These are phyloP conservation scores for Plectosphaerella sp. DNA, from an alignment of 2,329 filamentous ascomycete genomes.

Conservation along the genomic window DNA sequence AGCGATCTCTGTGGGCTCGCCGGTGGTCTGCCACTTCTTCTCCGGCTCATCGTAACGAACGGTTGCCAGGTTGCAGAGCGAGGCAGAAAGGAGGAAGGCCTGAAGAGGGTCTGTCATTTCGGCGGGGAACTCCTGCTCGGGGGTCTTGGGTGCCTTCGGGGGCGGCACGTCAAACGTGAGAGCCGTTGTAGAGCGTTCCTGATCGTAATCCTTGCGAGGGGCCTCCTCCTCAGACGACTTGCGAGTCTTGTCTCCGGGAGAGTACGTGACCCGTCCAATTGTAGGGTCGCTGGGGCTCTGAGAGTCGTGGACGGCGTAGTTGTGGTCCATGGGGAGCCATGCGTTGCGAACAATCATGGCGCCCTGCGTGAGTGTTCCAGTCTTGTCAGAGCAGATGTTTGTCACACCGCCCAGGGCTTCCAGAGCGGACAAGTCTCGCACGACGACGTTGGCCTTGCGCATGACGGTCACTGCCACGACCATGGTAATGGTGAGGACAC, in stretches of 20 bases:
- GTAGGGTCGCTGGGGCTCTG: slow-evolving; percentile 59
- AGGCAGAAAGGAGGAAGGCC: slow-evolving; percentile 49
- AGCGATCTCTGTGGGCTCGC: slow-evolving; percentile 72
- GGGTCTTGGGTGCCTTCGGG: slow-evolving; percentile 40
- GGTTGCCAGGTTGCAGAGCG: slow-evolving; percentile 63
- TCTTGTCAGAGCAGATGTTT: slow-evolving; percentile 72
- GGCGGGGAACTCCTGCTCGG: slow-evolving; percentile 29
- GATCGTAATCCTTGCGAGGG: slow-evolving; percentile 50
- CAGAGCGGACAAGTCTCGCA: slow-evolving; percentile 61
- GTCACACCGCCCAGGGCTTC: slow-evolving; percentile 68
- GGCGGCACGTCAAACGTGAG: slow-evolving; percentile 61
- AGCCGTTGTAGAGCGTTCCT: slow-evolving; percentile 54
- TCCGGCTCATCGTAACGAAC: slow-evolving; percentile 51
- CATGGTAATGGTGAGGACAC: slow-evolving; percentile 67
- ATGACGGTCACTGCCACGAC: slow-evolving; percentile 61
- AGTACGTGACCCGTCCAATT: slow-evolving; percentile 47
- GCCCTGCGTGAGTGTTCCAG: slow-evolving; percentile 63
- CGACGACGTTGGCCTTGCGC: slow-evolving; percentile 60
- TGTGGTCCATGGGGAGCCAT: slow-evolving; percentile 55
- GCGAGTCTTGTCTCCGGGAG: slow-evolving; percentile 27
- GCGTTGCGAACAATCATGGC: slow-evolving; percentile 67
- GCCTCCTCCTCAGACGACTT: slow-evolving; percentile 14
- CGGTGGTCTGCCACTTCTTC: slow-evolving; percentile 60
- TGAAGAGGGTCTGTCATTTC: slow-evolving; percentile 45
- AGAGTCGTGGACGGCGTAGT: slow-evolving; percentile 58